Percentiles rank a stretch among this genome's conserved stretches.
These are phyloP conservation scores for Coccomyxa sp. DNA, from an alignment of 139 green algal species.

Conservation along the genomic window DNA sequence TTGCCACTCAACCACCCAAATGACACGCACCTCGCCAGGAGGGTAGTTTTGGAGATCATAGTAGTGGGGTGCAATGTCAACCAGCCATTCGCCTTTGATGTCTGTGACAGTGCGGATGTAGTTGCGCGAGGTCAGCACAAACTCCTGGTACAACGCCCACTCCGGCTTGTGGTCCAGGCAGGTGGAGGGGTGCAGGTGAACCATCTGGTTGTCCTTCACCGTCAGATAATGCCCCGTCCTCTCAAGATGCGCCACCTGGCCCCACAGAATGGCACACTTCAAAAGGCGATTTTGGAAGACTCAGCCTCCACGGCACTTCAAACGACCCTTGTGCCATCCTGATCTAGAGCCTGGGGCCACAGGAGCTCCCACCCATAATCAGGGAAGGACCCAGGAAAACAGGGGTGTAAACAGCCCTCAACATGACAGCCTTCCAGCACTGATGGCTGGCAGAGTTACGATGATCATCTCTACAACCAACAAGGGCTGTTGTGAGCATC, in stretches of 20 bases:
- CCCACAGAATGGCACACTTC: neutral
- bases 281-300: neutral
- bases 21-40: constrained; percentile 42
- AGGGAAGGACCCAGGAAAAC: neutral
- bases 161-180: constrained; percentile 94
- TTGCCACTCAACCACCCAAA: neutral
- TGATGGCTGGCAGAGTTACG: too few relatives aligned
- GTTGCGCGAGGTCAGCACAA: constrained; percentile 96
- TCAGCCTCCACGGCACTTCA: neutral
- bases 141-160: constrained; percentile 99
- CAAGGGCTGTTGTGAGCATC: too few relatives aligned
- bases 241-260: constrained; percentile 89
- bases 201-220: constrained; percentile 98
- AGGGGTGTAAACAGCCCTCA: too few relatives aligned
- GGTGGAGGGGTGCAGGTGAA: constrained; percentile 93
- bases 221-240: constrained; percentile 93
- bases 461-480: too few relatives aligned
- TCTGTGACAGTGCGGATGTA: constrained; percentile 94
- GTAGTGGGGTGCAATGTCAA: constrained; percentile 95
- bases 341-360: too few relatives aligned
- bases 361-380: neutral
- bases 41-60: constrained; percentile 97
- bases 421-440: too few relatives aligned
- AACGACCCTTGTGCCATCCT: too few relatives aligned
- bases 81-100: constrained; percentile 94